phyloP scores from a whole-genome alignment of 2,329 filamentous ascomycete species.

The Chaetomium sp. region DNA sequence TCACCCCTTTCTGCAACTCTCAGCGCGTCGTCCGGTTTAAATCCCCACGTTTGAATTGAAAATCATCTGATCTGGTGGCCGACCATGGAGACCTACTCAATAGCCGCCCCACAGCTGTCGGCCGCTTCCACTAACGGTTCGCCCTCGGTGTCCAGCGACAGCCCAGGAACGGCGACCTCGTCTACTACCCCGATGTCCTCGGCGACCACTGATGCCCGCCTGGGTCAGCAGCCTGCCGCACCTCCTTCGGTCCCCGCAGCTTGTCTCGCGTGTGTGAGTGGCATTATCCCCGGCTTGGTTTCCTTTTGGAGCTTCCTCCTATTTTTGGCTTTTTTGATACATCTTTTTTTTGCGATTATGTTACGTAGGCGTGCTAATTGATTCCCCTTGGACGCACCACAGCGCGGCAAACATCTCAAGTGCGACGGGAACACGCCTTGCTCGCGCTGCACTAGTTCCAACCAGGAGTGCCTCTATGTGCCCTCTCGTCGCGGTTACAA shows the following conservation, averaged over 20 bases:
- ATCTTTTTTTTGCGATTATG: constrained; percentile 13
- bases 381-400: constrained; percentile 18
- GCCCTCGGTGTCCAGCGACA: constrained; percentile 35
- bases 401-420: constrained; percentile 71
- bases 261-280: constrained; percentile 57
- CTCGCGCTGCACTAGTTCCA: constrained; percentile 62
- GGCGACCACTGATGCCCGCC: constrained; percentile 34
- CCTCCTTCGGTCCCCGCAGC: constrained; percentile 48
- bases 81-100: constrained; percentile 35
- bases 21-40: constrained; percentile 6
- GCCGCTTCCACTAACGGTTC: constrained; percentile 34
- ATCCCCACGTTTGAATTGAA: constrained; percentile 11
- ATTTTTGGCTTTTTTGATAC: constrained; percentile 8
- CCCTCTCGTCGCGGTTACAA: constrained; percentile 76
- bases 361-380: constrained; percentile 11
- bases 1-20: constrained; percentile 7
- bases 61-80: constrained; percentile 32
- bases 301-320: constrained; percentile 17
- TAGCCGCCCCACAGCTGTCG: constrained; percentile 34
- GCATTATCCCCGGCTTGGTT: constrained; percentile 6
- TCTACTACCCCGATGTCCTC: constrained; percentile 27
- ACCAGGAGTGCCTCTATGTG: constrained; percentile 68
- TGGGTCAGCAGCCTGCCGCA: constrained; percentile 27
- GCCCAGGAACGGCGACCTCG: constrained; percentile 36
- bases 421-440: constrained; percentile 73